Evolutionary conservation across 2,329 filamentous ascomycete species (phyloP).

Genomic region (Xylariaceae sp.): DNA sequence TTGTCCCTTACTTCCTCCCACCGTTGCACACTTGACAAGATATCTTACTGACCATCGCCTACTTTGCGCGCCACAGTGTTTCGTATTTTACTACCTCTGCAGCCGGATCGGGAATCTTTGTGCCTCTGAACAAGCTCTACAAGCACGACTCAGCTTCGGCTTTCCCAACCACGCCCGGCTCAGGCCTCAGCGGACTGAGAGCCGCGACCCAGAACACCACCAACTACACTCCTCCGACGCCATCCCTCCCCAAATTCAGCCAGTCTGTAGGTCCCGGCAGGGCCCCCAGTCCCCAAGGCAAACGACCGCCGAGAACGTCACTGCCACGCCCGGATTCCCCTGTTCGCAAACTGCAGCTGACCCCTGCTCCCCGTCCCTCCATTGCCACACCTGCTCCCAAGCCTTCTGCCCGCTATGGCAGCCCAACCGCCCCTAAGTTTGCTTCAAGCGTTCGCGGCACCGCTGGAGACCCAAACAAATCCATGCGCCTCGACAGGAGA

Average conservation of each 20-base stretch:
- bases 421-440: slow-evolving; percentile 60
- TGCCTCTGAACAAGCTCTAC: slow-evolving; percentile 78
- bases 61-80: slow-evolving; percentile 42
- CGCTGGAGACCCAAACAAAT: slow-evolving; percentile 61
- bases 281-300: slow-evolving; percentile 69
- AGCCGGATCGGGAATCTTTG: slow-evolving; percentile 86
- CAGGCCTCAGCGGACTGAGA: slow-evolving; percentile 54
- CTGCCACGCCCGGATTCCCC: slow-evolving; percentile 89
- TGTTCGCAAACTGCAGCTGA: slow-evolving; percentile 65
- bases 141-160: slow-evolving; percentile 60
- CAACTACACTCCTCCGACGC: slow-evolving; percentile 62
- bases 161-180: slow-evolving; percentile 64
- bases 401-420: slow-evolving; percentile 58
- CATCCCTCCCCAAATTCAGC: slow-evolving; percentile 75
- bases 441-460: slow-evolving; percentile 63
- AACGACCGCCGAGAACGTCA: slow-evolving; percentile 66
- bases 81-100: slow-evolving; percentile 79
- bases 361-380: slow-evolving; percentile 56
- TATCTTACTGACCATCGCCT: slow-evolving; percentile 10
- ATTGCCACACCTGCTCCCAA: slow-evolving; percentile 52
- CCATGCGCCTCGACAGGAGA: slow-evolving; percentile 46
- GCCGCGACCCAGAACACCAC: slow-evolving; percentile 55
- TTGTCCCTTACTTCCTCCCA: slow-evolving; percentile 1
- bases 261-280: slow-evolving; percentile 79
- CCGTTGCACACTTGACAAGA: slow-evolving; percentile 10